phyloP scores from a whole-genome alignment of 2,329 filamentous ascomycete genomes.

The Ceratocystiopsis minuta region DNA sequence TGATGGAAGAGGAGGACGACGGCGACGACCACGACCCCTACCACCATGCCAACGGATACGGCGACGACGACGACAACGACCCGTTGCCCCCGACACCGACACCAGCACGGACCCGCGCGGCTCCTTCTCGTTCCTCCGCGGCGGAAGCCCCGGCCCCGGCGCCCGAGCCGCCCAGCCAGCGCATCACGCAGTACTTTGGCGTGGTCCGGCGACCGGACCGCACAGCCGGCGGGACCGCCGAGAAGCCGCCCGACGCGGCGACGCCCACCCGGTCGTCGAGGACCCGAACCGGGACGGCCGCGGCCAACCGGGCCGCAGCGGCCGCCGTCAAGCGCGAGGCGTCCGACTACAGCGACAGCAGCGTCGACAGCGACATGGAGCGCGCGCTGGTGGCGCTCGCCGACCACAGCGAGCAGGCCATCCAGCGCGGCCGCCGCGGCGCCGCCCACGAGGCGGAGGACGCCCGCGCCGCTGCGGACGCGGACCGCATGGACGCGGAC shows the following conservation, averaged over 20 bases:
- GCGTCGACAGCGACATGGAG: slow-evolving; percentile 10
- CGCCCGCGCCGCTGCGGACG: neutral
- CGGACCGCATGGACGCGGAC: neutral
- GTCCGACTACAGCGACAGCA: slow-evolving; percentile 4
- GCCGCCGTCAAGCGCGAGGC: neutral
- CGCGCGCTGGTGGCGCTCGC: slow-evolving; percentile 7
- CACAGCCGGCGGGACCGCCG: too few relatives aligned
- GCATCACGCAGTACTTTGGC: slow-evolving; percentile 8
- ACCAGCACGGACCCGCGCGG: neutral
- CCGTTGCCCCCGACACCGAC: slow-evolving; percentile 2
- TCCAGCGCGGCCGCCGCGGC: neutral
- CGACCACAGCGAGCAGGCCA: slow-evolving; percentile 3
- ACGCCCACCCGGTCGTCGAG: neutral
- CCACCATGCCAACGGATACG: too few relatives aligned
- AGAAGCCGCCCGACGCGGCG: neutral
- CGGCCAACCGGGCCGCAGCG: neutral
- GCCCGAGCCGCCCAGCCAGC: neutral
- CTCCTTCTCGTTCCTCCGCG: neutral
- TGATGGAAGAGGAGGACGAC: neutral
- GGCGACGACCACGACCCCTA: neutral
- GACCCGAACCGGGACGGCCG: neutral
- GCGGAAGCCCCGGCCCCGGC: neutral
- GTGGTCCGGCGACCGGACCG: neutral
- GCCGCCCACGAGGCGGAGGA: neutral
- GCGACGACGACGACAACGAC: neutral